Percentiles rank a stretch among this genome's conserved stretches.
phyloP scores from a whole-genome alignment of 805 yeast genomes.

The Cyberlindnera mycetangii region DNA sequence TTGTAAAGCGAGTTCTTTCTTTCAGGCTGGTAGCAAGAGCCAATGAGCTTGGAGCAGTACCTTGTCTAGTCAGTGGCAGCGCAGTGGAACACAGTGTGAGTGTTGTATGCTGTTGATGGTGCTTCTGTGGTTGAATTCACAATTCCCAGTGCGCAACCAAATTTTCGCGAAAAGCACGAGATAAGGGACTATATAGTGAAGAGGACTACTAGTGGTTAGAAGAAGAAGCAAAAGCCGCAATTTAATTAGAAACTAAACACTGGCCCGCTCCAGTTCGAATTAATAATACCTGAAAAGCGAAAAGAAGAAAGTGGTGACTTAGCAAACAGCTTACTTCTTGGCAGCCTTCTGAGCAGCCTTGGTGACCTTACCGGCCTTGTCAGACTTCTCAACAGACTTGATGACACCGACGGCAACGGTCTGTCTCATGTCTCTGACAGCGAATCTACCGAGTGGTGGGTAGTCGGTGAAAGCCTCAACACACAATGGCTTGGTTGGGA shows the following conservation, averaged over 20 bases:
- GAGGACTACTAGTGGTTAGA: background rate
- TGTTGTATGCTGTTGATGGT: too few species aligned
- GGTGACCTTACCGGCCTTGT: constrained; percentile 93
- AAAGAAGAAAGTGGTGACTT: constrained; percentile 11
- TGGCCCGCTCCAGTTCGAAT: constrained; percentile 1
- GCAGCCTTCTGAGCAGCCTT: constrained; percentile 67
- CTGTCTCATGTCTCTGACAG: constrained; percentile 99
- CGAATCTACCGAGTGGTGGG: constrained; percentile 99
- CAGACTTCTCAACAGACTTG: constrained; percentile 93
- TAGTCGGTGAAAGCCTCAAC: constrained; percentile 93
- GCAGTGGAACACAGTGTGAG: too few species aligned
- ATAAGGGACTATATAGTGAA: too few species aligned
- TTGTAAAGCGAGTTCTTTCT: too few species aligned
- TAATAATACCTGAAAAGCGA: background rate
- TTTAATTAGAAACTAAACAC: background rate
- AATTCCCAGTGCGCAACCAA: too few species aligned
- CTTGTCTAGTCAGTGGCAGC: too few species aligned
- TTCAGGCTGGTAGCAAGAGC: too few species aligned
- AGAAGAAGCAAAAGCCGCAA: constrained; percentile 3
- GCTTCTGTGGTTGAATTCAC: too few species aligned
- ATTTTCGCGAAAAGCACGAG: too few species aligned
- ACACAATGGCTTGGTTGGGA: constrained; percentile 91
- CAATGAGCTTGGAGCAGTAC: too few species aligned
- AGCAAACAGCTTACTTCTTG: constrained; percentile 53
- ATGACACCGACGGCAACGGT: constrained; percentile 77